A percentile compares a stretch with the other conserved stretches of the same genome.
phyloP scores from a whole-genome alignment of 2,329 filamentous ascomycete genomes.

The Pseudonectria buxi region DNA sequence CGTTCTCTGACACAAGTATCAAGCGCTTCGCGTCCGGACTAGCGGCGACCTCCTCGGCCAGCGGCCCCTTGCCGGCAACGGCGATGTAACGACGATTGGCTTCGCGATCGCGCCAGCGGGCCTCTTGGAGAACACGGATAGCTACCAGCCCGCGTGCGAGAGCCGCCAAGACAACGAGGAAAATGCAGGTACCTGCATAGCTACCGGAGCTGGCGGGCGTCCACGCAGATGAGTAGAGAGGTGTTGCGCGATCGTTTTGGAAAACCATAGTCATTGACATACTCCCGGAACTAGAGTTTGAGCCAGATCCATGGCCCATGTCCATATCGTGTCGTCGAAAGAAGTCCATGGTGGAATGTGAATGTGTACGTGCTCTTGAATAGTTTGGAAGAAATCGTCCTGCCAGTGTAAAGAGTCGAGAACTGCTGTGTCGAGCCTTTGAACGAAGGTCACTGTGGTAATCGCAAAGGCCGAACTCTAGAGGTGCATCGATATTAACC shows the following conservation, averaged over 20 bases:
- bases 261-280: slow-evolving; percentile 49
- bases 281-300: slow-evolving; percentile 10
- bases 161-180: slow-evolving; percentile 70
- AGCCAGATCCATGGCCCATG: slow-evolving; percentile 8
- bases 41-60: slow-evolving; percentile 52
- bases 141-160: slow-evolving; percentile 67
- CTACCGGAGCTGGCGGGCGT: slow-evolving; percentile 60
- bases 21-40: slow-evolving; percentile 58
- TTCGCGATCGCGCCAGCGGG: slow-evolving; percentile 63
- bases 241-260: slow-evolving; percentile 44
- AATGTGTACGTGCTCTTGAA: no score
- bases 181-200: slow-evolving; percentile 89
- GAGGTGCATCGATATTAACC: no score
- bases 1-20: slow-evolving; percentile 61
- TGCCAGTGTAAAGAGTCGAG: no score
- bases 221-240: slow-evolving; percentile 61
- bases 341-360: slow-evolving; percentile 10
- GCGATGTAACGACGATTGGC: slow-evolving; percentile 70
- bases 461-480: no score
- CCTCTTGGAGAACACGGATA: slow-evolving; percentile 56
- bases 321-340: slow-evolving; percentile 19
- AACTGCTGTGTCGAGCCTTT: no score
- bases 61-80: slow-evolving; percentile 56
- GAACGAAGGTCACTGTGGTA: no score
- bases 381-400: no score